Evolutionary conservation across 176 grass and related monocot genomes (phyloP).

Genomic region (Typha latifolia): DNA sequence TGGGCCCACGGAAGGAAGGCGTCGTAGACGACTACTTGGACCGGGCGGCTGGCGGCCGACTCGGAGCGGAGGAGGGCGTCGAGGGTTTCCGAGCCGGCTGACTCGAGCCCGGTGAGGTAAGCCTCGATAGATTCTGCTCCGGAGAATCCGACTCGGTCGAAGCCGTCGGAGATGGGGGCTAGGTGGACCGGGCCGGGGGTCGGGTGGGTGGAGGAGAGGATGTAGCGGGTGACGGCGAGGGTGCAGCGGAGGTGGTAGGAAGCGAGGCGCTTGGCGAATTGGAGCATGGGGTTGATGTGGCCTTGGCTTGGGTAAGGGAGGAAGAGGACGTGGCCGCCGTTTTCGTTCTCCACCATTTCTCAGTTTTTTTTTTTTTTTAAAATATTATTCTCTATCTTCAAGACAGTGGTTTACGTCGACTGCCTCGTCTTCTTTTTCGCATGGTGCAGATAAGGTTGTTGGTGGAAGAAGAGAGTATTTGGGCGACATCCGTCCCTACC

Average conservation of each 20-base stretch:
- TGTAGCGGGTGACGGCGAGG: constrained; percentile 43
- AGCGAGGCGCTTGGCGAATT: constrained; percentile 58
- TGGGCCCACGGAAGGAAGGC: constrained; percentile 54
- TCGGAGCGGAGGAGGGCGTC: constrained; percentile 36
- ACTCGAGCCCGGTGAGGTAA: constrained; percentile 46
- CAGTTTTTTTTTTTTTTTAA: neutral
- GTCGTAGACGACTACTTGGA: constrained; percentile 54
- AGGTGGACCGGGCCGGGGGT: constrained; percentile 18
- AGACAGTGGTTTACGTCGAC: too few relatives aligned
- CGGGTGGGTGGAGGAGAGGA: constrained; percentile 32
- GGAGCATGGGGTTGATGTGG: constrained; percentile 78
- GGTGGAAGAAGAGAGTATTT: too few relatives aligned
- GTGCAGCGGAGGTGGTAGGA: constrained; percentile 45
- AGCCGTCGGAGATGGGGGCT: constrained; percentile 67
- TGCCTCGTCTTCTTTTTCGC: too few relatives aligned
- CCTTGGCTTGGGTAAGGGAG: constrained; percentile 79
- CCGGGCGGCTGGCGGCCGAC: constrained; percentile 22
- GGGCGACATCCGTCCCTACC: too few relatives aligned
- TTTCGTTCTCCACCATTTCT: neutral
- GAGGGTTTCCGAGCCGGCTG: constrained; percentile 34
- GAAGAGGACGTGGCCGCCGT: constrained; percentile 26
- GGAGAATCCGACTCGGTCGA: constrained; percentile 28
- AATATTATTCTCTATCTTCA: too few relatives aligned
- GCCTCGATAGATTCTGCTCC: constrained; percentile 17
- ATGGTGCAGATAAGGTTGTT: too few relatives aligned